These are phyloP conservation scores for Solanum phureja DNA, from an alignment of 257 asterid genomes.

Conservation along the genomic window DNA sequence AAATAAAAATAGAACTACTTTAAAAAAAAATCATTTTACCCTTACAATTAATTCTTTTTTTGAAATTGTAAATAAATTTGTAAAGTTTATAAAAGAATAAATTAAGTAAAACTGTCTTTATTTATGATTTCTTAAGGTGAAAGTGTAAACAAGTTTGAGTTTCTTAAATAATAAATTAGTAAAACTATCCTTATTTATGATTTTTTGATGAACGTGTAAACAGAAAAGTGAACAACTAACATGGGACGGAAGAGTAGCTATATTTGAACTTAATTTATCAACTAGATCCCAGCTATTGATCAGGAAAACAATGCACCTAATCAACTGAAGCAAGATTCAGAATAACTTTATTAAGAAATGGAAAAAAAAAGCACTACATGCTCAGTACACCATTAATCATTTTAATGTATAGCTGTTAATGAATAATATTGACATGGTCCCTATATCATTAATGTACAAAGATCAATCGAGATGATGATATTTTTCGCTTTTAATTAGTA, in stretches of 20 bases:
- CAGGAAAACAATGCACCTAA: background rate
- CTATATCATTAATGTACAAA: background rate
- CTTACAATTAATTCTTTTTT: too few relatives aligned
- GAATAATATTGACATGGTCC: background rate
- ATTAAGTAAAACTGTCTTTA: too few relatives aligned
- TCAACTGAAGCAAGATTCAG: background rate
- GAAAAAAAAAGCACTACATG: background rate
- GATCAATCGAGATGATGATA: background rate
- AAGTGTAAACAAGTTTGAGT: background rate
- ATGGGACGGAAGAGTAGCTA: background rate
- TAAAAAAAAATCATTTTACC: too few relatives aligned
- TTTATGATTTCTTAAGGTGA: too few relatives aligned
- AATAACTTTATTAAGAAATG: background rate
- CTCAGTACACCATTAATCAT: background rate
- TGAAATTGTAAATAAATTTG: too few relatives aligned
- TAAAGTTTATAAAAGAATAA: background rate
- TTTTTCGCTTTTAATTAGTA: background rate
- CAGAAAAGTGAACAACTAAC: too few relatives aligned
- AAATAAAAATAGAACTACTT: too few relatives aligned
- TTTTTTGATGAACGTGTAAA: too few relatives aligned
- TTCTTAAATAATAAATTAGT: too few relatives aligned
- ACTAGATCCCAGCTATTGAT: background rate
- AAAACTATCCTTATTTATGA: too few relatives aligned
- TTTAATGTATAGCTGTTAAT: background rate
- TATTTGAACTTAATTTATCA: background rate